These are phyloP conservation scores for Yamadazyma conglobata DNA, from an alignment of 1,139 yeast genomes.

Conservation along the genomic window DNA sequence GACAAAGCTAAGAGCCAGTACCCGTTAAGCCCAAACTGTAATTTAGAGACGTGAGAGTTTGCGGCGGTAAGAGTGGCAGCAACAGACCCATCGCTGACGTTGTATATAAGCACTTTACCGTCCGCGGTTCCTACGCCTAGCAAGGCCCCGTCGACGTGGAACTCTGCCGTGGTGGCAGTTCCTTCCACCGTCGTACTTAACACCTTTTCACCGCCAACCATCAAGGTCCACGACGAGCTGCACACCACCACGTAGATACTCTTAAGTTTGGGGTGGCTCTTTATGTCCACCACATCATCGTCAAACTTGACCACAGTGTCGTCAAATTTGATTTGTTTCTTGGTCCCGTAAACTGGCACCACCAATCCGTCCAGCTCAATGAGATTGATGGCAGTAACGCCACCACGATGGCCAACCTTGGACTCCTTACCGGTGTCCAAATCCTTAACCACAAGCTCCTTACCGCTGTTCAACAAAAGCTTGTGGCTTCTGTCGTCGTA, in stretches of 20 bases:
- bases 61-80: constrained; percentile 36
- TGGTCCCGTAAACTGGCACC: constrained; percentile 20
- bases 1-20: constrained; percentile 51
- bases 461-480: constrained; percentile 19
- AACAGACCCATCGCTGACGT: constrained; percentile 36
- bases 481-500: constrained; percentile 15
- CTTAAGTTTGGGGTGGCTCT: constrained; percentile 22
- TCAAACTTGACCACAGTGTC: constrained; percentile 11
- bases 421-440: constrained; percentile 12
- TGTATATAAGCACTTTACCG: constrained; percentile 41
- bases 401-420: constrained; percentile 16
- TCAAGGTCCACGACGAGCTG: constrained; percentile 9
- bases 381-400: constrained; percentile 15
- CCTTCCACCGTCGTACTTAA: constrained; percentile 6
- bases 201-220: constrained; percentile 7
- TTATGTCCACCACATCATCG: constrained; percentile 19
- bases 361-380: constrained; percentile 12
- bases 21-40: constrained; percentile 65
- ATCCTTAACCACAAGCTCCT: constrained; percentile 23
- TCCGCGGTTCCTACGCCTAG: constrained; percentile 44
- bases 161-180: constrained; percentile 29
- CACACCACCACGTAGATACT: constrained; percentile 10
- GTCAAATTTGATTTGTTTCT: constrained; percentile 17
- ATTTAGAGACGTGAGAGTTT: constrained; percentile 26
- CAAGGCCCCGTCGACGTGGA: constrained; percentile 68